phyloP scores from a whole-genome alignment of 2,329 filamentous ascomycete species.

The Cercospora beticola region DNA sequence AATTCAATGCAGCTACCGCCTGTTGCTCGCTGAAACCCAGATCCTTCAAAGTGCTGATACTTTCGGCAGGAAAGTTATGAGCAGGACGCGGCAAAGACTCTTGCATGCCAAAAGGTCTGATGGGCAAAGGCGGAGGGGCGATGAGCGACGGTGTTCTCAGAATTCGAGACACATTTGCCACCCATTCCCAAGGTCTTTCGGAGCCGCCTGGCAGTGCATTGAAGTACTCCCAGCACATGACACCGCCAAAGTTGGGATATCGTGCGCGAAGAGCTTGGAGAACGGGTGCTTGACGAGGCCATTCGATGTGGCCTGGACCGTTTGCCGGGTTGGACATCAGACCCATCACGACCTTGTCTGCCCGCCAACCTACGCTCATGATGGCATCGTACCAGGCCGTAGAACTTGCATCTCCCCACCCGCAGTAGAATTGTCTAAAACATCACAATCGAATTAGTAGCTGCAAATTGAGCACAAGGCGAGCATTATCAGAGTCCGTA shows the following conservation, averaged over 20 bases:
- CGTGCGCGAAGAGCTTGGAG: slow-evolving; percentile 57
- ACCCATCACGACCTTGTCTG: slow-evolving; percentile 74
- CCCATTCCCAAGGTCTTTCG: slow-evolving; percentile 74
- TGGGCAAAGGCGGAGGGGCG: slow-evolving; percentile 30
- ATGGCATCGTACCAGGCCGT: slow-evolving; percentile 55
- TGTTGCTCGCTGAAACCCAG: slow-evolving; percentile 49
- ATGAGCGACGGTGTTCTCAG: slow-evolving; percentile 38
- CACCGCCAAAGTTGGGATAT: slow-evolving; percentile 74
- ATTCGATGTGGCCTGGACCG: slow-evolving; percentile 57
- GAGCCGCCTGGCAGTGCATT: slow-evolving; percentile 69
- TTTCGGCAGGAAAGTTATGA: slow-evolving; percentile 44
- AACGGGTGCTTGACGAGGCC: slow-evolving; percentile 57
- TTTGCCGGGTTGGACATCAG: slow-evolving; percentile 77
- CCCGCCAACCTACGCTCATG: slow-evolving; percentile 65
- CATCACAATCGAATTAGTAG: slow-evolving; percentile 1
- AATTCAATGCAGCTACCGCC: slow-evolving; percentile 50
- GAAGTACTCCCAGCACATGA: slow-evolving; percentile 97
- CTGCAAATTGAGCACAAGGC: background rate
- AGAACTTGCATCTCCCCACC: slow-evolving; percentile 69
- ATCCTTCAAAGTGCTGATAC: slow-evolving; percentile 45
- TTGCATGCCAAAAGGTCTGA: slow-evolving; percentile 34
- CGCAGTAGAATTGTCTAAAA: slow-evolving; percentile 80
- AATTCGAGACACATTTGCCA: slow-evolving; percentile 59
- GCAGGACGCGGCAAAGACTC: slow-evolving; percentile 35
- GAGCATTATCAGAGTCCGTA: slow-evolving; percentile 40